Base-by-base conservation (phyloP, 2,329 filamentous ascomycete genomes). In the Beauveria bassiana region DNA sequence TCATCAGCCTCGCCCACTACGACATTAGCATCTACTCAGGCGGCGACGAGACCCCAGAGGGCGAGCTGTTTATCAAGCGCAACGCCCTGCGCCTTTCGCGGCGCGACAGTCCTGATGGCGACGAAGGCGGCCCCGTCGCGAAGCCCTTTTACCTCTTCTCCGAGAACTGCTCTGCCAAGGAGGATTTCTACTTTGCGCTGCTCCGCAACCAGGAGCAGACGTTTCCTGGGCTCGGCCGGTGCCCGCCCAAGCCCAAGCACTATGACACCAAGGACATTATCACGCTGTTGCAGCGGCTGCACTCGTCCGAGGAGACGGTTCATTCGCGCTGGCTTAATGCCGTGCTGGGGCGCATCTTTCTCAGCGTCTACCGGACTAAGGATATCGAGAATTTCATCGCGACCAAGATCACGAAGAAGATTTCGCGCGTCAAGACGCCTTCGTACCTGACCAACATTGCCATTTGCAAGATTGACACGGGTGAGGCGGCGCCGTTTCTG, bases 111-210 rank as follows among this genome's bases (percentile, higher is more conserved):
- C 38, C 78, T 78, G 28, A 76, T 77, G 34, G 34, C 28, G 84
- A 87, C 3, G 81, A 83, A 3, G 85, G 87, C 65, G 77, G 73
- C 43, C 79, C 78, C 40, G 70, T 82, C 3, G 87, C 90, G 7
- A 93, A 90, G 67, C 92, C 95, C 0, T 98, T 97, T 75, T 98
- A 87, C 70, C 79, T 99, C 5, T 99, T 98, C 74, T 96, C 91
- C 0, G 92, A 98, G 66, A 96, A 96, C 69, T 91, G 91, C 72
- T 96, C 93, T 0, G 91, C 95, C 52, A 99, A 99, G 73, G 95
- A 99, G 74, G 95, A 99, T 72, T 98, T 99, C 75, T 99, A 99
- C 73, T 93, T 96, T 74, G 90, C 93, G 14, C 79, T 99, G 67
- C 79, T 99, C 45, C 86, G 87, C 68, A 96, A 93, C 65, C 90